Evolutionary conservation across 352 stramenopile species (phyloP).

Genomic region (Globisporangium rhizosaccharum): DNA sequence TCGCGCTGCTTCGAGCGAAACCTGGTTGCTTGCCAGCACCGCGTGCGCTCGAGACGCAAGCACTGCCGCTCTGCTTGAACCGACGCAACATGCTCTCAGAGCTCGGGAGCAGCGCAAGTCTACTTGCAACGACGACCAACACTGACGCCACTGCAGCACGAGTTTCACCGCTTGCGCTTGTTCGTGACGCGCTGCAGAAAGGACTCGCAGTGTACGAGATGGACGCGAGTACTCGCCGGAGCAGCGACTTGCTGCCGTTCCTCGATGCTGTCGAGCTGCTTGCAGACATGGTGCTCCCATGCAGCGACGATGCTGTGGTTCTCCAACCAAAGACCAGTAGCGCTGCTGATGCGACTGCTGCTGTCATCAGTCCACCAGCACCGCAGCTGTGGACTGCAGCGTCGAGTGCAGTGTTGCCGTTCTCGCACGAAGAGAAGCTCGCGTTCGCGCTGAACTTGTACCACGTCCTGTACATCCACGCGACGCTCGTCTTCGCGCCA

Average conservation of each 20-base stretch:
- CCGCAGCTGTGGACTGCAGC: not conserved
- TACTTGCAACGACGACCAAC: not conserved
- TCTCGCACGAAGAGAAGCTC: slow-evolving; percentile 34
- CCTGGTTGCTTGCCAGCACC: slow-evolving; percentile 6
- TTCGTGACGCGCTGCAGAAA: slow-evolving; percentile 20
- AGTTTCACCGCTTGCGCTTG: slow-evolving; percentile 10
- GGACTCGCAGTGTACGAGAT: slow-evolving; percentile 24
- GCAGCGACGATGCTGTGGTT: slow-evolving; percentile 6
- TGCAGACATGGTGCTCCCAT: slow-evolving; percentile 29
- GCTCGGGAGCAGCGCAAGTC: not conserved
- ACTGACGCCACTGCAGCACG: not conserved
- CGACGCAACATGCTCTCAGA: slow-evolving; percentile 28
- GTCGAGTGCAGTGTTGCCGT: slow-evolving; percentile 1
- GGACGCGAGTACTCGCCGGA: slow-evolving; percentile 12
- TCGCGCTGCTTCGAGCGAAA: slow-evolving; percentile 12
- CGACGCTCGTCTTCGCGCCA: slow-evolving; percentile 51
- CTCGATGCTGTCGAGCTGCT: slow-evolving; percentile 47
- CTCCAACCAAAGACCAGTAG: not conserved
- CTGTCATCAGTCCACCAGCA: not conserved
- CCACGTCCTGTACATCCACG: slow-evolving; percentile 86
- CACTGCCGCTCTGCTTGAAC: slow-evolving; percentile 48
- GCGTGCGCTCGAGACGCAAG: slow-evolving; percentile 22
- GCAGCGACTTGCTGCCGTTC: slow-evolving; percentile 29
- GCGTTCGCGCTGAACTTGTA: slow-evolving; percentile 90
- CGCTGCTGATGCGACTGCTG: not conserved